A percentile compares a stretch with the other conserved stretches of the same genome.
phyloP scores from a whole-genome alignment of 257 asterid species.

The Pogostemon cablin region DNA sequence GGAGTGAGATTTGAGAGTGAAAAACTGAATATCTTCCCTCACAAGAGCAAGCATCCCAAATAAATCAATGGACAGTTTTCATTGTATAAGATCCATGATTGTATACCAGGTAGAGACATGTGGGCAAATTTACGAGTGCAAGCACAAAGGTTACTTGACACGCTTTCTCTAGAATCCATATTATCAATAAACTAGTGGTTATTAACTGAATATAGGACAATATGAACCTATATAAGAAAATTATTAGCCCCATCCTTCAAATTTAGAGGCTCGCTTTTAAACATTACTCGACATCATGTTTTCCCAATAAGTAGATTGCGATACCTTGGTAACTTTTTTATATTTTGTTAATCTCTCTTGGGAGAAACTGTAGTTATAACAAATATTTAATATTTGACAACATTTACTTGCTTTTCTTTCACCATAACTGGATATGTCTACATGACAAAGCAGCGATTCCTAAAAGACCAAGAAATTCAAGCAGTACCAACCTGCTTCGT shows the following conservation, averaged over 20 bases:
- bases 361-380: background rate
- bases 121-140: background rate
- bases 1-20: slow-evolving; percentile 1
- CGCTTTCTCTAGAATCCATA: too few relatives aligned
- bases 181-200: too few relatives aligned
- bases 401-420: slow-evolving; percentile 5
- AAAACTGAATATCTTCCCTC: background rate
- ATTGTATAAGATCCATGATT: background rate
- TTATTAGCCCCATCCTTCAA: too few relatives aligned
- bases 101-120: background rate
- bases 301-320: background rate
- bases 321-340: background rate
- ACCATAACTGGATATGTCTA: background rate
- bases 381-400: background rate
- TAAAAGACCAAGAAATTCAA: slow-evolving; percentile 13
- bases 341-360: background rate
- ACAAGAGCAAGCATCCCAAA: background rate
- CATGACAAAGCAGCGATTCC: background rate
- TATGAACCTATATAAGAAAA: too few relatives aligned
- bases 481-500: slow-evolving; percentile 70
- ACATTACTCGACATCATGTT: background rate
- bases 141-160: too few relatives aligned
- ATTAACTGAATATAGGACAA: too few relatives aligned
- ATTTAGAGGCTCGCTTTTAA: too few relatives aligned
- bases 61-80: background rate